Percentiles rank a stretch among this genome's conserved stretches.
Evolutionary conservation across 148 eudicot genomes (phyloP).

Genomic region (Talinum fruticosum): DNA sequence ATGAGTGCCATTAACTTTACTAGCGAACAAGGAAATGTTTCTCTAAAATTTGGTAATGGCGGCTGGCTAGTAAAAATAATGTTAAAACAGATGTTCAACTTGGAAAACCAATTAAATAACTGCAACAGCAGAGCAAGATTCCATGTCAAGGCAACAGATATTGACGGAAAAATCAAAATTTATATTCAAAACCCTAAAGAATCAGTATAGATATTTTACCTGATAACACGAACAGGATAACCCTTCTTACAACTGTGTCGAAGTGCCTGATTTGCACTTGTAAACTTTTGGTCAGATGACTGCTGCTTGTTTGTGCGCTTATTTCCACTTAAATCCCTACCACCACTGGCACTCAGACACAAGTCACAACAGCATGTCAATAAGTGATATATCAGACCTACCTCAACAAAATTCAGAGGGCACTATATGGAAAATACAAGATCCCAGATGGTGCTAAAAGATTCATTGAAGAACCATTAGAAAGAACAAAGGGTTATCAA

Average conservation of each 20-base stretch:
- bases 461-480: neutral
- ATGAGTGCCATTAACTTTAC: neutral
- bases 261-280: constrained; percentile 61
- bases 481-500: neutral
- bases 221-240: constrained; percentile 89
- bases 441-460: neutral
- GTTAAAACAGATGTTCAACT: neutral
- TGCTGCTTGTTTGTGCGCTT: constrained; percentile 84
- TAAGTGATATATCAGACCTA: neutral
- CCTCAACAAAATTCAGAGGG: constrained; percentile 4
- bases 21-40: neutral
- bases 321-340: constrained; percentile 92
- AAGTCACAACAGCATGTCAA: constrained; percentile 7
- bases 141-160: neutral
- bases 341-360: constrained; percentile 58
- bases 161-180: neutral
- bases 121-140: neutral
- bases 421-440: neutral
- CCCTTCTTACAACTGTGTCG: constrained; percentile 77
- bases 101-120: neutral
- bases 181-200: neutral
- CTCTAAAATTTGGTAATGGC: neutral
- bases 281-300: constrained; percentile 75
- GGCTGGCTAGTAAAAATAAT: neutral
- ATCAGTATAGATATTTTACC: constrained; percentile 33